Evolutionary conservation across 2,329 filamentous ascomycete genomes (phyloP).

Genomic region (Claviceps sp.): DNA sequence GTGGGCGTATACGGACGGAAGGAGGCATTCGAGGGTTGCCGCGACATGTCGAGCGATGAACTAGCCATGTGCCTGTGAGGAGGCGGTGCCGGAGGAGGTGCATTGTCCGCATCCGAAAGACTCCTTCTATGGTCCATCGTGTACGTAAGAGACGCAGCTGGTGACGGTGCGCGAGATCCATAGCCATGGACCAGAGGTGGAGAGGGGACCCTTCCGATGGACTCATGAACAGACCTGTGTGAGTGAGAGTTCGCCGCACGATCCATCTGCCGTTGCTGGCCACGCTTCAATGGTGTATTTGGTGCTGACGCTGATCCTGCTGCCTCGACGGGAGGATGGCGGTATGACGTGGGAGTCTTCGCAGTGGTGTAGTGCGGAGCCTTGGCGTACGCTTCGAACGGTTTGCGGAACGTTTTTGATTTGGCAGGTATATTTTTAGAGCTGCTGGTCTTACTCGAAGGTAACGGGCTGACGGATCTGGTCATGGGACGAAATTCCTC

Average conservation of each 20-base stretch:
- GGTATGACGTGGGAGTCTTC: conserved; percentile 45
- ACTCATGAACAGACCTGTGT: conserved; percentile 9
- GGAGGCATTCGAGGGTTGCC: conserved; percentile 24
- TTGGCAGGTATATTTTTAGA: conserved; percentile 43
- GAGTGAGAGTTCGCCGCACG: conserved; percentile 16
- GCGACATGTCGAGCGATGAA: conserved; percentile 11
- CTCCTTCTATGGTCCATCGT: conserved; percentile 12
- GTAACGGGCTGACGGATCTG: conserved; percentile 46
- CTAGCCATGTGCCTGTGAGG: conserved; percentile 58
- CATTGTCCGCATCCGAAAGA: conserved; percentile 34
- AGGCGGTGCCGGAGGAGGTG: conserved; percentile 70
- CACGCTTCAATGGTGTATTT: conserved; percentile 10
- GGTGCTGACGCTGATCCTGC: conserved; percentile 7
- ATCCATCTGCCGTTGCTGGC: conserved; percentile 8
- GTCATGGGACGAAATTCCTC: conserved; percentile 69
- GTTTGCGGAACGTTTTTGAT: conserved; percentile 50
- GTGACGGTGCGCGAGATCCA: conserved; percentile 19
- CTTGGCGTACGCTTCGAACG: conserved; percentile 54
- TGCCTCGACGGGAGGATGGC: conserved; percentile 23
- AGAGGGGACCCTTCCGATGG: conserved; percentile 9
- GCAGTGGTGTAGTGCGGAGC: conserved; percentile 53
- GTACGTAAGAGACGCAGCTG: conserved; percentile 11
- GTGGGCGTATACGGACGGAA: conserved; percentile 17
- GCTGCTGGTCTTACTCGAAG: conserved; percentile 39
- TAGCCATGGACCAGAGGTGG: conserved; percentile 16